Percentiles rank a stretch among this genome's conserved stretches.
phyloP scores from a whole-genome alignment of 208 protist species.

The Trypanosoma platydactyli region DNA sequence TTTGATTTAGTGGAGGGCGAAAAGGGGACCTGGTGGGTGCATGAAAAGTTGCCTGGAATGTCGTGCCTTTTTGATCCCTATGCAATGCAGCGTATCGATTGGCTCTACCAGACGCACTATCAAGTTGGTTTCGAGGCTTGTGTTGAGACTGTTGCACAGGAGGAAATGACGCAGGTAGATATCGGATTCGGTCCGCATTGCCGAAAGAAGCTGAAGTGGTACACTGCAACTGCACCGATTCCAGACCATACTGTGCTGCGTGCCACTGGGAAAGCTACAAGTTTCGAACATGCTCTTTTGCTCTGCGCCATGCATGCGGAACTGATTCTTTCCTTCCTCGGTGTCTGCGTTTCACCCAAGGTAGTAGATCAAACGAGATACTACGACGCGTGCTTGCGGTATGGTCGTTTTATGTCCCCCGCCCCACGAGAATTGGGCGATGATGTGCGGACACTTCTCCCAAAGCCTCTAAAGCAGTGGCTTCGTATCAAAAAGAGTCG shows the following conservation, averaged over 20 bases:
- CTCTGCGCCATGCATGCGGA: conserved; percentile 85
- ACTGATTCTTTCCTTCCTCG: conserved; percentile 51
- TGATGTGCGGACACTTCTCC: conserved; percentile 14
- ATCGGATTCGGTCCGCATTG: conserved; percentile 24
- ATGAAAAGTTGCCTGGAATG: conserved; percentile 36
- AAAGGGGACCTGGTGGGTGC: conserved; percentile 34
- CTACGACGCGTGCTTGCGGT: conserved; percentile 62
- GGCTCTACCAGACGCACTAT: conserved; percentile 30
- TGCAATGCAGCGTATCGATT: conserved; percentile 36
- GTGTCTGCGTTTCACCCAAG: conserved; percentile 38
- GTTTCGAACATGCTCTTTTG: conserved; percentile 24
- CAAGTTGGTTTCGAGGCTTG: conserved; percentile 2
- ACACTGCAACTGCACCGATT: conserved; percentile 30
- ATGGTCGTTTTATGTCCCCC: conserved; percentile 42
- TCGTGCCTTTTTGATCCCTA: conserved; percentile 43
- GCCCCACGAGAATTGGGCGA: conserved; percentile 25
- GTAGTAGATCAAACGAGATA: conserved; percentile 39
- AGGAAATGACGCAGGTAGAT: conserved; percentile 26
- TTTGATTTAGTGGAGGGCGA: conserved; percentile 62
- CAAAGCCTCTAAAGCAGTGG: conserved; percentile 63
- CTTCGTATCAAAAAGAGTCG: conserved; percentile 32
- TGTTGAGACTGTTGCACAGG: conserved; percentile 6
- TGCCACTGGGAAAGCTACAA: conserved; percentile 56
- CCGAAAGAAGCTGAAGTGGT: conserved; percentile 23
- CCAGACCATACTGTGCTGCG: conserved; percentile 23